Conservation (phyloP, 805 yeast genomes). For the Danielia reshetovae region DNA sequence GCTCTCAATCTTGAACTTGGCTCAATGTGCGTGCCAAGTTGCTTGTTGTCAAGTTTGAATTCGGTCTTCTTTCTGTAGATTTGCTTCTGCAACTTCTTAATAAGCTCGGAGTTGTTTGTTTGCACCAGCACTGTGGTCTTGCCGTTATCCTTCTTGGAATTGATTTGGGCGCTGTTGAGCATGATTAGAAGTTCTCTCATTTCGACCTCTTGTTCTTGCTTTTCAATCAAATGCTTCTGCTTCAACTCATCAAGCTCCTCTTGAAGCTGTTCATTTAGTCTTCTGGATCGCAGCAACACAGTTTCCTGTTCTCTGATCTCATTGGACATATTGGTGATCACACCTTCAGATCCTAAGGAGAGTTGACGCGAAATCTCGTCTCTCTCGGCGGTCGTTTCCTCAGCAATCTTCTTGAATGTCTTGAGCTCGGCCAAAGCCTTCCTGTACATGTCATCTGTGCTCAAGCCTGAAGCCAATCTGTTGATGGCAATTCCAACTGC, state of each 20-base stretch:
- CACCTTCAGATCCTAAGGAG: constrained; percentile 72
- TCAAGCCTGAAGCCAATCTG: constrained; percentile 62
- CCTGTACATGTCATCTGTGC: constrained; percentile 82
- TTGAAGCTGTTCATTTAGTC: constrained; percentile 57
- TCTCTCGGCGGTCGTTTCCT: constrained; percentile 30
- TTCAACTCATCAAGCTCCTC: constrained; percentile 61
- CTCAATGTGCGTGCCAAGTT: constrained; percentile 55
- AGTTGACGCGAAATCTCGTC: constrained; percentile 63
- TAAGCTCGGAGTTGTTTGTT: constrained; percentile 33
- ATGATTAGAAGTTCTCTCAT: constrained; percentile 68
- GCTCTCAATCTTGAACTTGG: constrained; percentile 74
- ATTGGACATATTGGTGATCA: constrained; percentile 54
- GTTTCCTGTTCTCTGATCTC: constrained; percentile 63
- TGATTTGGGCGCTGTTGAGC: constrained; percentile 45
- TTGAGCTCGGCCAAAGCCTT: constrained; percentile 46
- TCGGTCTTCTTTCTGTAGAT: constrained; percentile 47
- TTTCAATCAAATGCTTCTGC: constrained; percentile 55
- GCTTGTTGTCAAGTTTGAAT: constrained; percentile 41
- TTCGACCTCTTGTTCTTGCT: constrained; percentile 73
- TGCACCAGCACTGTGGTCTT: constrained; percentile 36
- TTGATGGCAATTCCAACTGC: constrained; percentile 74
- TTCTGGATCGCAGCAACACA: constrained; percentile 54
- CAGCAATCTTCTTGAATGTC: constrained; percentile 20
- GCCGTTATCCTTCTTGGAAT: constrained; percentile 28
- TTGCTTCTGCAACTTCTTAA: constrained; percentile 40